phyloP scores from a whole-genome alignment of 495 filamentous ascomycete genomes.

The Astrothelium subdiscretum region DNA sequence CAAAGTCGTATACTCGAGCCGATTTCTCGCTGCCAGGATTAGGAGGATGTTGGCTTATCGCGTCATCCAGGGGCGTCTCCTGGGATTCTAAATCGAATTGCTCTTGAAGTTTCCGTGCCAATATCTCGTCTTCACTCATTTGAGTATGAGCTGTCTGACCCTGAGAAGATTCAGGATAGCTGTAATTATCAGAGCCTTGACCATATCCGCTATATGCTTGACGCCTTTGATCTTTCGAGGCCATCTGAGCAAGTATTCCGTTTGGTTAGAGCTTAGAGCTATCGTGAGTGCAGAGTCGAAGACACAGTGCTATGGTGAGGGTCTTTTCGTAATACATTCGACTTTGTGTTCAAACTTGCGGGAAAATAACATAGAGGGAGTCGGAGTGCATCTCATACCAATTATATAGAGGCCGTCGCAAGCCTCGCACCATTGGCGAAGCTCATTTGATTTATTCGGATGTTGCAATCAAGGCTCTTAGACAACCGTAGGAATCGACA shows the following conservation, averaged over 20 bases:
- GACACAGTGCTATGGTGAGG: too few species aligned
- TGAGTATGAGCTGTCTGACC: not conserved
- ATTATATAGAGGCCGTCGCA: not conserved
- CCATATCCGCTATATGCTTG: not conserved
- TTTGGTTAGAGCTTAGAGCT: not conserved
- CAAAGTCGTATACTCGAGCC: not conserved
- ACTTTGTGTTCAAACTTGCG: too few species aligned
- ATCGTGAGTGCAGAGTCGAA: not conserved
- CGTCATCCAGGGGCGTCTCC: not conserved
- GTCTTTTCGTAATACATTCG: too few species aligned
- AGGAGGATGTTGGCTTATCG: not conserved
- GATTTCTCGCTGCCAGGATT: not conserved
- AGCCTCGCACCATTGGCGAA: not conserved
- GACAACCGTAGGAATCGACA: too few species aligned
- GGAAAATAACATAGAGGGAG: not conserved
- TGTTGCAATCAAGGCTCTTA: too few species aligned
- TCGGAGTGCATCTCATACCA: not conserved
- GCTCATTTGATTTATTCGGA: too few species aligned
- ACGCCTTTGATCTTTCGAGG: not conserved
- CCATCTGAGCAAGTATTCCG: not conserved
- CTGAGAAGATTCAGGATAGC: not conserved
- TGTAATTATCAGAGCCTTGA: not conserved
- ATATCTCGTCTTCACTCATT: conserved; percentile 1
- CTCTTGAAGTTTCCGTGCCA: conserved; percentile 3
- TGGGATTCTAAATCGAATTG: not conserved